Percentiles rank a stretch among this genome's conserved stretches.
These are phyloP conservation scores for Thuidium tamariscinum DNA, from an alignment of 225 moss, liverwort and hornwort genomes.

Conservation along the genomic window DNA sequence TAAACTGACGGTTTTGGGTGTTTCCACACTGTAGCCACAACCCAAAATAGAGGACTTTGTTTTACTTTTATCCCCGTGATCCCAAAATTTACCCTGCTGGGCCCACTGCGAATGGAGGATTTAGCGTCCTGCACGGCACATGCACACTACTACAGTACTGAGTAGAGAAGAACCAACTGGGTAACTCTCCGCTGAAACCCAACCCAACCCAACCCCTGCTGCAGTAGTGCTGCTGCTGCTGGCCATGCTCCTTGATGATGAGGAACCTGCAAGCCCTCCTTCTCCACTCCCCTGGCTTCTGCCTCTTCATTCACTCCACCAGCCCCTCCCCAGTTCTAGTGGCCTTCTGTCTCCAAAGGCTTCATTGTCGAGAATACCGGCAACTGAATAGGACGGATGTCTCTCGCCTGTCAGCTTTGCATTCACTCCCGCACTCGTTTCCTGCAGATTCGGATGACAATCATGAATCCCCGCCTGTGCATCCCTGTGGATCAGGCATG, in stretches of 20 bases:
- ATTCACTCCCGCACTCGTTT: not conserved
- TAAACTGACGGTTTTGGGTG: too few species aligned
- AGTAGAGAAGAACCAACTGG: too few species aligned
- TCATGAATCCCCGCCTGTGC: not conserved
- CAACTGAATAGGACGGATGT: not conserved
- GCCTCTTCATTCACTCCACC: not conserved
- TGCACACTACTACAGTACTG: too few species aligned
- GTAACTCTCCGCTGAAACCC: too few species aligned
- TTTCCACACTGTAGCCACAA: too few species aligned
- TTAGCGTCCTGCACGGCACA: too few species aligned
- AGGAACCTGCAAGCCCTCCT: not conserved
- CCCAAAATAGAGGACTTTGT: too few species aligned
- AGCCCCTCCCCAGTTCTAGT: not conserved
- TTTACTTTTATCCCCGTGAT: too few species aligned
- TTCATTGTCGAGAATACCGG: not conserved
- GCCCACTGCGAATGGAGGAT: too few species aligned
- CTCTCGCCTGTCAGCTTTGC: not conserved
- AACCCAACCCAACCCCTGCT: too few species aligned
- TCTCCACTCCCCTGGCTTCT: not conserved
- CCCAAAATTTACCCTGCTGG: too few species aligned
- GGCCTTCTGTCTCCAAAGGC: not conserved
- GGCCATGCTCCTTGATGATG: not conserved
- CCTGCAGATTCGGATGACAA: not conserved
- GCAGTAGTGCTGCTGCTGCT: not conserved
- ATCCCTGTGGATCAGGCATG: not conserved